These are phyloP conservation scores for Pseudogymnoascus sp. DNA, from an alignment of 2,329 filamentous ascomycete genomes.

Conservation along the genomic window DNA sequence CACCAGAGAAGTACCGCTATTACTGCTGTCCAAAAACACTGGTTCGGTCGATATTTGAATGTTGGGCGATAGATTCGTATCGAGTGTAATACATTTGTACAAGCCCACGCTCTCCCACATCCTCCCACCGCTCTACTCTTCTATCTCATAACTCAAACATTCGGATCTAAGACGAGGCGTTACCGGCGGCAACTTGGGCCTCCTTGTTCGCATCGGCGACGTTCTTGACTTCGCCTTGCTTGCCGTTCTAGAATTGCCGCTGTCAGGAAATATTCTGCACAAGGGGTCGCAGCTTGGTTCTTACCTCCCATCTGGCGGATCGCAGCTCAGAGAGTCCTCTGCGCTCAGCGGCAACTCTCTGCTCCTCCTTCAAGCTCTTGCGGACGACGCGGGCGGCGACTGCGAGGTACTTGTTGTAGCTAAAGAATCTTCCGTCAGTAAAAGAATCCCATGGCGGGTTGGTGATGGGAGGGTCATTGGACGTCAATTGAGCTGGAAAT, in stretches of 20 bases:
- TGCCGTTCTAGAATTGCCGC: slow-evolving; percentile 64
- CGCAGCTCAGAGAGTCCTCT: slow-evolving; percentile 81
- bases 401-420: slow-evolving; percentile 99
- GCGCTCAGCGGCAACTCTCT: slow-evolving; percentile 78
- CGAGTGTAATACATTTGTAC: slow-evolving; percentile 26
- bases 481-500: slow-evolving; percentile 20
- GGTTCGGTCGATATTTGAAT: slow-evolving; percentile 6
- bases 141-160: slow-evolving; percentile 9
- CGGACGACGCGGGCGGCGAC: slow-evolving; percentile 91
- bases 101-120: slow-evolving; percentile 16
- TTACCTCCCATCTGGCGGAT: slow-evolving; percentile 93
- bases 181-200: slow-evolving; percentile 21
- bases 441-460: slow-evolving; percentile 13
- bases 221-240: slow-evolving; percentile 78
- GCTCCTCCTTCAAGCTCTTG: slow-evolving; percentile 92
- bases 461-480: neutral
- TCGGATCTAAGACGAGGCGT: slow-evolving; percentile 19
- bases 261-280: slow-evolving; percentile 18
- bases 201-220: slow-evolving; percentile 49
- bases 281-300: slow-evolving; percentile 28
- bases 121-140: neutral
- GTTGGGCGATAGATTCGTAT: slow-evolving; percentile 9
- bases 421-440: slow-evolving; percentile 40
- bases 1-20: neutral
- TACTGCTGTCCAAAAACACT: neutral